These are phyloP conservation scores for Exophiala sp. DNA, from an alignment of 2,329 filamentous ascomycete genomes.

Conservation along the genomic window DNA sequence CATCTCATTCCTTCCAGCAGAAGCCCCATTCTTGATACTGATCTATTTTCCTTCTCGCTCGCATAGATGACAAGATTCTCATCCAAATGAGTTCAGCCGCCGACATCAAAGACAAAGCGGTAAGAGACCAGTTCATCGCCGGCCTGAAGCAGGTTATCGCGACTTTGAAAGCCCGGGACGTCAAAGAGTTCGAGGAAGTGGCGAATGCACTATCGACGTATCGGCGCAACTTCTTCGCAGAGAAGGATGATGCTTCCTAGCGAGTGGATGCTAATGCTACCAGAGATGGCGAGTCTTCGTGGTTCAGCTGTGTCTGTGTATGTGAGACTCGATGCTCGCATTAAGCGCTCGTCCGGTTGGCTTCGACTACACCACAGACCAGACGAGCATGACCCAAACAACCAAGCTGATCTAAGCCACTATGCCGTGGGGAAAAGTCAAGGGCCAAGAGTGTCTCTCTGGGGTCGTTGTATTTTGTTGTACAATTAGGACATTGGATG, in stretches of 20 bases:
- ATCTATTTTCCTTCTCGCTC: slow-evolving; percentile 32
- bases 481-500: not conserved
- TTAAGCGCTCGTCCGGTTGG: not conserved
- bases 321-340: not conserved
- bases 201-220: slow-evolving; percentile 46
- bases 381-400: not conserved
- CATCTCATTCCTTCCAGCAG: not conserved
- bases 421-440: not conserved
- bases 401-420: not conserved
- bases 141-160: slow-evolving; percentile 47
- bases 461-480: not conserved
- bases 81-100: slow-evolving; percentile 45
- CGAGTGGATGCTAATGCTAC: too few species aligned
- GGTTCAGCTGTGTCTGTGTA: not conserved
- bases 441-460: not conserved
- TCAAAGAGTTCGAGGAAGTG: slow-evolving; percentile 47
- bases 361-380: too few species aligned
- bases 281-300: too few species aligned
- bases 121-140: slow-evolving; percentile 40
- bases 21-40: slow-evolving; percentile 1
- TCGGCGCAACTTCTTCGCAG: slow-evolving; percentile 36
- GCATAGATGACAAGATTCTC: slow-evolving; percentile 47
- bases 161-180: slow-evolving; percentile 44
- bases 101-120: slow-evolving; percentile 42
- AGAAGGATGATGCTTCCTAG: slow-evolving; percentile 9